Evolutionary conservation across 2,329 filamentous ascomycete species (phyloP), one percentile per base, ranked within the genome.

Genomic region (Cercospora zeae-maydis): DNA sequence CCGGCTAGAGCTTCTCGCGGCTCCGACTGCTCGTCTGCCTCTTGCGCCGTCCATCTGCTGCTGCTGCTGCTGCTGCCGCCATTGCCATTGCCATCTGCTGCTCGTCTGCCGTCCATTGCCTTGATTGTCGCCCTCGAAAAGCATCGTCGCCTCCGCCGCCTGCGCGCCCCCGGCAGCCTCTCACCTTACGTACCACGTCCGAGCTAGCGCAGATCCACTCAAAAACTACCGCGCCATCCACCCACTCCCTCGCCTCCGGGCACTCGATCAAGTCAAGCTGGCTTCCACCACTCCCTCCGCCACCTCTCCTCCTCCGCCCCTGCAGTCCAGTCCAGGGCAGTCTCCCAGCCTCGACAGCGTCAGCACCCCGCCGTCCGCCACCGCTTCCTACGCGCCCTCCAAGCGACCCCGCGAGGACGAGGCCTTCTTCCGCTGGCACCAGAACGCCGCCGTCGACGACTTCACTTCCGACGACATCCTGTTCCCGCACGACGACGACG

Each of bases 391-490:
- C 57, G 8, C 31, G n/a, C 33, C n/a, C 10, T 14, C 27, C 57
- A 39, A 55, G 34, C 49, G 49, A 27, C 19, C 45, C 54, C 61
- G 66, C 34, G 65, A 69, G 49, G 58, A 66, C 59, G 63, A 69
- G 49, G 34, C 61, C 33, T 63, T 66, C 59, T 60, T 62, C 61
- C 52, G 49, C 59, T 64, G 62, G 64, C 61, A 67, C 59, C 58
- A 62, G 54, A 69, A 64, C 55, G 58, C 59, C 67, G 64, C 67
- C 33, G 64, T 42, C 62, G 69, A 70, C 59, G 67, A 72, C 36
- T 68, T 73, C 58, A 62, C 47, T 59, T 68, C 66, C 70, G 71
- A 74, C 71, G 71, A 74, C 59, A 58, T 74, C 13, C 62, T 75
- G 24, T 74, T 74, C 61, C 66, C 69, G 10, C 59, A 57, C 62